These are phyloP conservation scores for Cladophialophora bantiana DNA, from an alignment of 2,329 filamentous ascomycete species.

Conservation along the genomic window DNA sequence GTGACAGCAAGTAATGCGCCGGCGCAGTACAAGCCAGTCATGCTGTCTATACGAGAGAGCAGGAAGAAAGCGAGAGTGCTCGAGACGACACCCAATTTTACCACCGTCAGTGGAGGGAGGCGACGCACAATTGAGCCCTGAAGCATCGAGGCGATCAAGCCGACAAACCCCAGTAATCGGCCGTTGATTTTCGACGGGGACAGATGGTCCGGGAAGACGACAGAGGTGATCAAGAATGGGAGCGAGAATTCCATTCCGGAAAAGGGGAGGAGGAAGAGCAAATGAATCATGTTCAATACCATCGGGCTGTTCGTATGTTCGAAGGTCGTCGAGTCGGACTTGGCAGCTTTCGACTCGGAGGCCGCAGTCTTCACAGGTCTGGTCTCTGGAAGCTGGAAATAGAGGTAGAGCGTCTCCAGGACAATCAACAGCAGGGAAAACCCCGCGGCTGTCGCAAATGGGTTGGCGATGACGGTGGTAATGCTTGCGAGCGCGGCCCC, in stretches of 20 bases:
- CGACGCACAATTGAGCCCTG: conserved; percentile 91
- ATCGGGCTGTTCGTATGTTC: conserved; percentile 77
- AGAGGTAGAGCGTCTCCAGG: conserved; percentile 86
- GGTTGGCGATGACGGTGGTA: conserved; percentile 80
- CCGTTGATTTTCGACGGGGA: conserved; percentile 76
- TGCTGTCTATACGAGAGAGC: conserved; percentile 72
- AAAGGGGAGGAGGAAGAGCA: conserved; percentile 93
- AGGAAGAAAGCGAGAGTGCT: conserved; percentile 82
- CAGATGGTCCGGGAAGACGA: conserved; percentile 78
- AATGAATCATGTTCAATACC: conserved; percentile 83
- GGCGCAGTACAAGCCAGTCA: conserved; percentile 77
- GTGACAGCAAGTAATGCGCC: conserved; percentile 86
- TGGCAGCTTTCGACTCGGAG: conserved; percentile 42
- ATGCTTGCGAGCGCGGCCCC: conserved; percentile 85
- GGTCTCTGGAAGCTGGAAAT: conserved; percentile 84
- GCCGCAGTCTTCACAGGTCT: conserved; percentile 63
- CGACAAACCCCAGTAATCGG: conserved; percentile 85
- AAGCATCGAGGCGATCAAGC: conserved; percentile 86
- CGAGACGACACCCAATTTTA: conserved; percentile 78
- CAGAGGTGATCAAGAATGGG: conserved; percentile 90
- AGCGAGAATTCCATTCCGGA: conserved; percentile 98
- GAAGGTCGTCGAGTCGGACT: conserved; percentile 37
- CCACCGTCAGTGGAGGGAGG: conserved; percentile 78
- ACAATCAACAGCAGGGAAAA: conserved; percentile 87
- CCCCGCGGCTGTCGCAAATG: conserved; percentile 89